These are phyloP conservation scores for Xeromyces bisporus DNA, from an alignment of 495 filamentous ascomycete species.

Conservation along the genomic window DNA sequence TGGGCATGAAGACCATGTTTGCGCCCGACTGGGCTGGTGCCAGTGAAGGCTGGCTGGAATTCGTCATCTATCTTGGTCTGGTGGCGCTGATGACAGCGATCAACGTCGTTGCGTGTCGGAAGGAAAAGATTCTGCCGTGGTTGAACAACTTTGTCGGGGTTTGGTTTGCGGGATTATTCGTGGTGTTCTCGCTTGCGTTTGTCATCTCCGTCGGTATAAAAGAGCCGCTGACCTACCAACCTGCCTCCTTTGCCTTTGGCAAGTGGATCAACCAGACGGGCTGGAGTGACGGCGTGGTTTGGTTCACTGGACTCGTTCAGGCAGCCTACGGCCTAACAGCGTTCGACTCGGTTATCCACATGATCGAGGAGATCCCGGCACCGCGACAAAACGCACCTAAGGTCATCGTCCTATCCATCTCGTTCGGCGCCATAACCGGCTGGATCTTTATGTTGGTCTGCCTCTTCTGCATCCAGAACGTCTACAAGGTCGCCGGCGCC, in stretches of 20 bases:
- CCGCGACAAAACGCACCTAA: constrained; percentile 25
- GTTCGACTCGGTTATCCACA: constrained; percentile 46
- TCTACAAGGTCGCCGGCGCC: constrained; percentile 38
- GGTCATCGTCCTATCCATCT: constrained; percentile 26
- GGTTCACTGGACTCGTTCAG: constrained; percentile 46
- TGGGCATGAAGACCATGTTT: constrained; percentile 32
- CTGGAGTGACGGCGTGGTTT: constrained; percentile 45
- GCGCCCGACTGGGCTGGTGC: constrained; percentile 19
- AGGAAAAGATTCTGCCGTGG: constrained; percentile 26
- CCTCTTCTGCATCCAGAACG: constrained; percentile 52
- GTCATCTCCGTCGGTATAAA: constrained; percentile 28
- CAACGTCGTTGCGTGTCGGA: constrained; percentile 30
- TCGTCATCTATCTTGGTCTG: constrained; percentile 26
- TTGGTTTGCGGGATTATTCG: constrained; percentile 28
- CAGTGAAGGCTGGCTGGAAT: constrained; percentile 25
- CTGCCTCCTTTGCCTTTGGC: constrained; percentile 35
- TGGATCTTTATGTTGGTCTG: constrained; percentile 61
- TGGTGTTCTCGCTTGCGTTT: constrained; percentile 25
- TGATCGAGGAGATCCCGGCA: constrained; percentile 35
- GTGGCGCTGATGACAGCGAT: constrained; percentile 21
- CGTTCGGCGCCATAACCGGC: constrained; percentile 36
- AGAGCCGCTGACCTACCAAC: constrained; percentile 21
- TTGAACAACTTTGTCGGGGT: constrained; percentile 33
- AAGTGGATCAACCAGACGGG: constrained; percentile 44
- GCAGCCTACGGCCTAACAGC: constrained; percentile 44